A percentile compares a stretch with the other conserved stretches of the same genome.
phyloP scores from a whole-genome alignment of 352 stramenopile genomes.

The Aphanomyces cochlioides region DNA sequence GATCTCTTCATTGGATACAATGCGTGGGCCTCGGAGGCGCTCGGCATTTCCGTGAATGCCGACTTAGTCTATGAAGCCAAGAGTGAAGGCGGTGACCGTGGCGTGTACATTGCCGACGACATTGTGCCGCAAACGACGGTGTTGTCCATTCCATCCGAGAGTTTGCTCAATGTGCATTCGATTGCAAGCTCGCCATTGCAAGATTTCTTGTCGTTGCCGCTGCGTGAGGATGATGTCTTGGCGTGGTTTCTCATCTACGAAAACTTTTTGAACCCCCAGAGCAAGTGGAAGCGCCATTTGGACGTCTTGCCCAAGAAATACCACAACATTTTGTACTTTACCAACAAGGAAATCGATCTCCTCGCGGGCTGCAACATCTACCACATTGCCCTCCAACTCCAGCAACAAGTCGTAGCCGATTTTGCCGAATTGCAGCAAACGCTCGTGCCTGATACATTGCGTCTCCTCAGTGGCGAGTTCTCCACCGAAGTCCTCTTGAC shows the following conservation, averaged over 20 bases:
- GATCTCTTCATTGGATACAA: conserved; percentile 48
- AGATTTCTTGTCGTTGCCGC: conserved; percentile 49
- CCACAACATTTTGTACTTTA: conserved; percentile 72
- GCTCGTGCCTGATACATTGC: conserved; percentile 51
- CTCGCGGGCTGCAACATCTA: conserved; percentile 63
- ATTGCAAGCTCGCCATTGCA: conserved; percentile 38
- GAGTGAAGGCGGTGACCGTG: conserved; percentile 47
- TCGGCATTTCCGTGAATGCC: conserved; percentile 57
- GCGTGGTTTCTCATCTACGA: conserved; percentile 72
- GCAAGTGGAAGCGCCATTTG: conserved; percentile 65
- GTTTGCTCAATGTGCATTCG: conserved; percentile 53
- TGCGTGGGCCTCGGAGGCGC: conserved; percentile 53
- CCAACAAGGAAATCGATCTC: conserved; percentile 36
- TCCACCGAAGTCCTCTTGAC: conserved; percentile 34
- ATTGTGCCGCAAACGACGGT: conserved; percentile 67
- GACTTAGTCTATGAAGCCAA: conserved; percentile 81
- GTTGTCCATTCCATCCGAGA: conserved; percentile 57
- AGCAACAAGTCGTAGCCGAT: conserved; percentile 50
- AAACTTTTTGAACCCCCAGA: conserved; percentile 46
- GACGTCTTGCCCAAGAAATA: conserved; percentile 53
- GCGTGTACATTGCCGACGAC: conserved; percentile 79
- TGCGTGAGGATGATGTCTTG: conserved; percentile 58
- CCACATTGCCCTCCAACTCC: conserved; percentile 61
- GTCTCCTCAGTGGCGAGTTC: conserved; percentile 34
- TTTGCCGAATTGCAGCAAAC: conserved; percentile 42